Base-by-base conservation (phyloP, 495 filamentous ascomycete species). In the Rhypophila decipiens region DNA sequence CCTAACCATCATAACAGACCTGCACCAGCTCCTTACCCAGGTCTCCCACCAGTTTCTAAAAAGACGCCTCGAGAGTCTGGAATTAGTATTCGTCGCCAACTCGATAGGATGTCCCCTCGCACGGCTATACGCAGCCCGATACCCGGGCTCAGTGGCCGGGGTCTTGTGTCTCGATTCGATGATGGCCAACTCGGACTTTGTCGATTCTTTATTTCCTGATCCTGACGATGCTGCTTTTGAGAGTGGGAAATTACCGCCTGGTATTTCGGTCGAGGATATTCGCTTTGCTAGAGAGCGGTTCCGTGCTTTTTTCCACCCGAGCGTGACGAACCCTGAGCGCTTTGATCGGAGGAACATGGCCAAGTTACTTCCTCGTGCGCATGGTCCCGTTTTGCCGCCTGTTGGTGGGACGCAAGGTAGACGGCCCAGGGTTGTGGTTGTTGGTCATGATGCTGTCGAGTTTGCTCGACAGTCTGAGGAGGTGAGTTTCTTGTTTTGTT, bases 151-250 rank as follows among this genome's bases (percentile, higher is more conserved):
- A 2, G 71, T 78, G 2, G 60, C 59, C 1, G 80, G 63, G 2
- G 60, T 77, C 0, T 45, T 85, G 13, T 65, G 85, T 4, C 74
- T 86, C 0, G 82, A 86, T 55, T 78, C 76, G 24, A 76, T 79
- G 59, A 75, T 84, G 53, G 75, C 78, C 10, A 82, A 82, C 57
- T 70, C 69, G 3, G 73, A 85, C 51, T 80, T 77, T 38, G 69
- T 78, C 3, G n/a, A n/a, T n/a, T 77, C 75, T 5, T 49, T 81
- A 11, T 81, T 77, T 56, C 82, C 80, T 1, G 73, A 86, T 51
- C 82, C 82, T 2, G 75, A 79, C 50, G 61, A 59, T 0, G 51
- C 65, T 5, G 61, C 24, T 5, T 84, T 83, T 51, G 65, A 78
- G 43, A 54, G 61, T 0, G 38, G 43, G 0, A 40, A 48, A 0